phyloP scores from a whole-genome alignment of 805 yeast genomes.

The Cyberlindnera misumaiensis region DNA sequence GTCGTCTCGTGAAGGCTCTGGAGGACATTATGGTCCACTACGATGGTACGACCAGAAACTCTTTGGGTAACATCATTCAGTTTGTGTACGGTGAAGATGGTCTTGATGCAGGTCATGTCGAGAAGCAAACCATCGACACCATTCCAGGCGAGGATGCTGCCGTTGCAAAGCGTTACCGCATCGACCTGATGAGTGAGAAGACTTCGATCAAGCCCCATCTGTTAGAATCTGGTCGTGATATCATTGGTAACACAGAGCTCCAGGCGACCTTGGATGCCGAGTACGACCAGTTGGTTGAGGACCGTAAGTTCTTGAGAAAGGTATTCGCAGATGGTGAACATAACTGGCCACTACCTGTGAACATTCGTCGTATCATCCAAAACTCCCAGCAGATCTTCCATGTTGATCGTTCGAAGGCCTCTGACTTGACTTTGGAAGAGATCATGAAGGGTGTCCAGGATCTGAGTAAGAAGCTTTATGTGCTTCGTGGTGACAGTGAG shows the following conservation, averaged over 20 bases:
- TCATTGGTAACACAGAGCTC: constrained; percentile 79
- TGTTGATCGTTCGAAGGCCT: constrained; percentile 82
- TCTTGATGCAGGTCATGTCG: constrained; percentile 96
- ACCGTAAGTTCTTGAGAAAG: constrained; percentile 73
- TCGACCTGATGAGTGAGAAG: constrained; percentile 75
- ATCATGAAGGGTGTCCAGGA: constrained; percentile 66
- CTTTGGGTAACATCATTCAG: constrained; percentile 93
- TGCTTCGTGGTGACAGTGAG: constrained; percentile 75
- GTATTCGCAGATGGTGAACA: constrained; percentile 92
- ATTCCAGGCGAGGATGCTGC: constrained; percentile 86
- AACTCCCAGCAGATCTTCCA: constrained; percentile 97
- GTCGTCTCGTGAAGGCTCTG: constrained; percentile 93
- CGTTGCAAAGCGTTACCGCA: constrained; percentile 77
- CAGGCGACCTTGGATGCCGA: constrained; percentile 82
- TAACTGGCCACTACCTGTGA: constrained; percentile 97
- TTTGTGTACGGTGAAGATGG: constrained; percentile 99
- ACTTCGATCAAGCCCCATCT: constrained; percentile 60
- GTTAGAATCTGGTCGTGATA: constrained; percentile 85
- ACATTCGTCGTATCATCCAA: constrained; percentile 90
- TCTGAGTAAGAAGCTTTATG: constrained; percentile 59
- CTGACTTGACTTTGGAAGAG: constrained; percentile 82
- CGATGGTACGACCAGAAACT: constrained; percentile 97
- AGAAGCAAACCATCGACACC: constrained; percentile 90
- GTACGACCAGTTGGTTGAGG: constrained; percentile 67
- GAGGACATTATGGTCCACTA: constrained; percentile 98